A percentile compares a stretch with the other conserved stretches of the same genome.
Evolutionary conservation across 225 moss, liverwort and hornwort genomes (phyloP).

Genomic region (Ulota crispa): DNA sequence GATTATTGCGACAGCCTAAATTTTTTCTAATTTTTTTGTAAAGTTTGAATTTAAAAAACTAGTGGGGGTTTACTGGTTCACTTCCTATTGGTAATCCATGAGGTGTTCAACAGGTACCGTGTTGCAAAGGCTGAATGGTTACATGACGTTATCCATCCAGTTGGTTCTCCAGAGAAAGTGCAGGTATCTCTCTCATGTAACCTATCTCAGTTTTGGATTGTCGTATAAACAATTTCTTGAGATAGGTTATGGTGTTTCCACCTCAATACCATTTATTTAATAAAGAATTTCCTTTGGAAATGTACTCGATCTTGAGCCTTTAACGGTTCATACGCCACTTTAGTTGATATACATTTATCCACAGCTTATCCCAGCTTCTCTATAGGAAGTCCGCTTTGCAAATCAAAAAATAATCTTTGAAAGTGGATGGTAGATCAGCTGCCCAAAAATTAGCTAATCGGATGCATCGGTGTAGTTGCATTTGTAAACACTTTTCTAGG

Average conservation of each 20-base stretch:
- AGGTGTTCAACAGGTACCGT: conserved; percentile 60
- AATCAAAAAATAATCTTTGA: too few species aligned
- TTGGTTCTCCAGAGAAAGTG: conserved; percentile 63
- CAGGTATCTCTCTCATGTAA: conserved; percentile 41
- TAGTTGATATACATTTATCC: too few species aligned
- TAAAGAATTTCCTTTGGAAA: neutral
- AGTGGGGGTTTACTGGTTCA: neutral
- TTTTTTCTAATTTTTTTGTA: too few species aligned
- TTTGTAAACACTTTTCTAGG: too few species aligned
- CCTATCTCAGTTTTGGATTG: neutral
- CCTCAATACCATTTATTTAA: neutral
- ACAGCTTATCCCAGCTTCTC: too few species aligned
- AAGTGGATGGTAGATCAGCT: too few species aligned
- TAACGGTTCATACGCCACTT: too few species aligned
- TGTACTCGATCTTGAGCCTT: neutral
- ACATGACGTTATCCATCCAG: conserved; percentile 57
- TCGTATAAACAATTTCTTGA: neutral
- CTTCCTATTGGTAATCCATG: neutral
- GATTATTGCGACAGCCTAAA: neutral
- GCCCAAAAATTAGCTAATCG: too few species aligned
- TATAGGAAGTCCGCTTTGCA: too few species aligned
- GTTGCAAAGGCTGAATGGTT: conserved; percentile 89
- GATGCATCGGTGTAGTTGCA: too few species aligned
- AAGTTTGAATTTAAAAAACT: neutral
- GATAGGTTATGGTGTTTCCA: conserved; percentile 9